Conservation (phyloP, 2,329 filamentous ascomycete genomes). For the Hypoxylon sp. region DNA sequence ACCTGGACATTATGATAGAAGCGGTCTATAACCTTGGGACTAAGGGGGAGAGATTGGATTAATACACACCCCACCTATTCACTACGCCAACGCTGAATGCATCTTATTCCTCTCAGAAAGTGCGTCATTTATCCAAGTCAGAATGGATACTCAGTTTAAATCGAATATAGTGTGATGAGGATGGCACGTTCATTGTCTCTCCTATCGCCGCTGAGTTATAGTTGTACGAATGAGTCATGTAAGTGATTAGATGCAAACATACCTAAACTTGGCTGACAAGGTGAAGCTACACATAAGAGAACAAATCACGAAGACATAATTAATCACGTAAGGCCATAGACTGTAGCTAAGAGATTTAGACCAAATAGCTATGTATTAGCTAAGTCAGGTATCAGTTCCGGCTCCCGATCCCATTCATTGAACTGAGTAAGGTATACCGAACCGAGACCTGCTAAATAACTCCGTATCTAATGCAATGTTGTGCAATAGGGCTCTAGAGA, state of each 20-base stretch:
- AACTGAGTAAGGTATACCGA: slow-evolving; percentile 37
- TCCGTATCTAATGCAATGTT: slow-evolving; percentile 51
- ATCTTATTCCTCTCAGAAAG: neutral
- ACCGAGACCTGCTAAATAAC: slow-evolving; percentile 39
- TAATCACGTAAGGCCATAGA: neutral
- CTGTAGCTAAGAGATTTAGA: neutral
- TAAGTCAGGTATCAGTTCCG: slow-evolving; percentile 34
- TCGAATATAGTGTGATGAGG: too few relatives aligned
- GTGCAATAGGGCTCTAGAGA: slow-evolving; percentile 11
- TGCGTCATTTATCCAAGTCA: neutral
- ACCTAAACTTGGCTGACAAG: neutral
- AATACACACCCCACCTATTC: neutral
- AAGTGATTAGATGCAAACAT: neutral
- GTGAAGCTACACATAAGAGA: neutral
- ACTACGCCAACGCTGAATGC: neutral
- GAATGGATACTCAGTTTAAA: neutral
- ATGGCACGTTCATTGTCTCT: neutral
- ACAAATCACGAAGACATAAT: neutral
- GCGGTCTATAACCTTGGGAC: neutral
- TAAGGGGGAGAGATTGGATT: neutral
- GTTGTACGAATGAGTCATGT: neutral
- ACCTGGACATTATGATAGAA: neutral
- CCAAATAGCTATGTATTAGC: slow-evolving; percentile 25
- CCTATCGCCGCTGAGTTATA: neutral
- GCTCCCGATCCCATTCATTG: slow-evolving; percentile 14